phyloP scores from a whole-genome alignment of 2,329 filamentous ascomycete genomes.

The Nothopassalora personata region DNA sequence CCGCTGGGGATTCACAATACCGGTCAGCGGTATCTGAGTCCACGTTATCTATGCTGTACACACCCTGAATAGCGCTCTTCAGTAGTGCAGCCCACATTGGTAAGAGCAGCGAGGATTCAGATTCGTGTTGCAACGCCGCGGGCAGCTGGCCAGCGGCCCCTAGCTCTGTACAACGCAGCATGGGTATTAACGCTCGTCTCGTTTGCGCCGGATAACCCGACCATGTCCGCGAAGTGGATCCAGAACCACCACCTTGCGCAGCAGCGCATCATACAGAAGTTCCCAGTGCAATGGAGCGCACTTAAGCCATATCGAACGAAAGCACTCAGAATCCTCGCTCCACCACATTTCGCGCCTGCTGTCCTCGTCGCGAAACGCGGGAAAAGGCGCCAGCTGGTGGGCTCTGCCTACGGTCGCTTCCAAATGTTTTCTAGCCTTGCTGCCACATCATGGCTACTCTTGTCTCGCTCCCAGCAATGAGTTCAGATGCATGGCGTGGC shows the following conservation, averaged over 20 bases:
- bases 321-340: neutral
- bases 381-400: neutral
- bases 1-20: neutral
- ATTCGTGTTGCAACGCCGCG: neutral
- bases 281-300: constrained; percentile 16
- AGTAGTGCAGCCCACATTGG: neutral
- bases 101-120: neutral
- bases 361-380: neutral
- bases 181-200: neutral
- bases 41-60: constrained; percentile 12
- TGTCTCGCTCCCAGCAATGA: constrained; percentile 1
- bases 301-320: neutral
- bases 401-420: neutral
- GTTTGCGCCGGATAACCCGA: constrained; percentile 11
- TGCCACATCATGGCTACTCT: neutral
- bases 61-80: neutral
- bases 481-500: neutral
- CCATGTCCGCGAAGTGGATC: constrained; percentile 18
- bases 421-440: constrained; percentile 11
- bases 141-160: neutral
- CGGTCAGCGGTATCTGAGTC: neutral
- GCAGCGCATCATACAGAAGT: constrained; percentile 1
- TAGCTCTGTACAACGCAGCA: constrained; percentile 4
- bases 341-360: neutral
- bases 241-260: constrained; percentile 3